phyloP scores from a whole-genome alignment of 257 asterid species.

The Nicotiana tabacum region DNA sequence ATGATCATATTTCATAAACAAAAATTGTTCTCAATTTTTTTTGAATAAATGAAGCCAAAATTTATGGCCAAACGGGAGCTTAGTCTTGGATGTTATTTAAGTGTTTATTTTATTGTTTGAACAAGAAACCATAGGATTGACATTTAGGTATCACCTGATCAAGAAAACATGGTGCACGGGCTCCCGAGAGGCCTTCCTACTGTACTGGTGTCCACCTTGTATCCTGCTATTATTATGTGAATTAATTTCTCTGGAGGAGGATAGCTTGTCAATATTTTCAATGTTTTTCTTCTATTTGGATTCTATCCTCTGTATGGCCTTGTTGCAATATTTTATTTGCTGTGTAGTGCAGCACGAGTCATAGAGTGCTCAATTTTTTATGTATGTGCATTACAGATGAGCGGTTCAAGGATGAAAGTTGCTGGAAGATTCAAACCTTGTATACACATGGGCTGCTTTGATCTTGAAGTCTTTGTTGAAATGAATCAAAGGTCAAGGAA shows the following conservation, averaged over 20 bases:
- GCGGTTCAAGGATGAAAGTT: conserved; percentile 91
- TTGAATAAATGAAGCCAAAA: no score
- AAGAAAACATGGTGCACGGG: not conserved
- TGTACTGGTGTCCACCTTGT: not conserved
- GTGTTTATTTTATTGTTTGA: not conserved
- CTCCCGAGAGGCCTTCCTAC: not conserved
- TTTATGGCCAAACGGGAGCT: no score
- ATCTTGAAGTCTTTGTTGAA: conserved; percentile 91
- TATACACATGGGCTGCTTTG: conserved; percentile 96
- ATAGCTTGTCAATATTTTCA: not conserved
- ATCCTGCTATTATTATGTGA: not conserved
- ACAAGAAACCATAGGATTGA: not conserved
- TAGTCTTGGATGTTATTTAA: not conserved
- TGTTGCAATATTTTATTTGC: conserved; percentile 1
- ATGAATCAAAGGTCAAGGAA: conserved; percentile 96
- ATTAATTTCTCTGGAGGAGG: not conserved
- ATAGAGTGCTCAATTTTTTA: conserved; percentile 13
- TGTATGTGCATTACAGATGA: conserved; percentile 60
- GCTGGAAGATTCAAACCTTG: conserved; percentile 96
- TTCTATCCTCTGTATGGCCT: not conserved
- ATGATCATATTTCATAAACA: no score
- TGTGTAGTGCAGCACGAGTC: not conserved
- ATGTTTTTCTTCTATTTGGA: not conserved
- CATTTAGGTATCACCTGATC: not conserved
- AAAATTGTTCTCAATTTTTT: no score